A percentile compares a stretch with the other conserved stretches of the same genome.
These are phyloP conservation scores for Penicillium desertorum DNA, from an alignment of 495 filamentous ascomycete species.

Conservation along the genomic window DNA sequence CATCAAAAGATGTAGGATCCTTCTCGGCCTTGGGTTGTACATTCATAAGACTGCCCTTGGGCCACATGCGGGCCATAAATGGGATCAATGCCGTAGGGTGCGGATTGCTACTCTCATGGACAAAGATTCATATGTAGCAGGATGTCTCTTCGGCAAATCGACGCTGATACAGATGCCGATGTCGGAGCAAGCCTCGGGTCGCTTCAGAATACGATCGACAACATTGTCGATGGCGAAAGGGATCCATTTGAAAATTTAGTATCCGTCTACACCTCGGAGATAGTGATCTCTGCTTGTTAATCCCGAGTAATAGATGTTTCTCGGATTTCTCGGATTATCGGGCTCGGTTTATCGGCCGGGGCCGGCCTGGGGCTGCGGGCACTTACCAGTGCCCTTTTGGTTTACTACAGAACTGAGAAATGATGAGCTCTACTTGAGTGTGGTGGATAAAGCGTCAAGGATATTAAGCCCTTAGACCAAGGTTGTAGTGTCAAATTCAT, in stretches of 20 bases:
- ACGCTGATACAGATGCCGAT: not conserved
- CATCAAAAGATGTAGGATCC: not conserved
- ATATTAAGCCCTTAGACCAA: not conserved
- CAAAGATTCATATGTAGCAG: not conserved
- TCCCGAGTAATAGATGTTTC: not conserved
- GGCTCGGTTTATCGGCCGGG: not conserved
- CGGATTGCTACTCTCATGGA: not conserved
- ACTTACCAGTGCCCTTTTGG: not conserved
- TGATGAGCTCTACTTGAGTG: not conserved
- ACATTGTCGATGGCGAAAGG: not conserved
- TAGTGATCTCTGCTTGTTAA: not conserved
- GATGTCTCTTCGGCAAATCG: not conserved
- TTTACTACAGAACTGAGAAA: not conserved
- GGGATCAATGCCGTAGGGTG: not conserved
- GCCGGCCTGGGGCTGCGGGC: not conserved
- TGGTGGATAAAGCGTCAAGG: not conserved
- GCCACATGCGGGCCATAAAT: not conserved
- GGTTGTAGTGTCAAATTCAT: too few species aligned
- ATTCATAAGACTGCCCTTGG: not conserved
- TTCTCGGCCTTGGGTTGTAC: constrained; percentile 1
- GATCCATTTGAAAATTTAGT: not conserved
- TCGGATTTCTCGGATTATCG: not conserved
- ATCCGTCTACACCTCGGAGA: not conserved
- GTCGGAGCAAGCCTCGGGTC: not conserved
- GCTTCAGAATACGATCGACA: not conserved